Base-by-base conservation (phyloP, 805 yeast species). In the Candida maltosa region DNA sequence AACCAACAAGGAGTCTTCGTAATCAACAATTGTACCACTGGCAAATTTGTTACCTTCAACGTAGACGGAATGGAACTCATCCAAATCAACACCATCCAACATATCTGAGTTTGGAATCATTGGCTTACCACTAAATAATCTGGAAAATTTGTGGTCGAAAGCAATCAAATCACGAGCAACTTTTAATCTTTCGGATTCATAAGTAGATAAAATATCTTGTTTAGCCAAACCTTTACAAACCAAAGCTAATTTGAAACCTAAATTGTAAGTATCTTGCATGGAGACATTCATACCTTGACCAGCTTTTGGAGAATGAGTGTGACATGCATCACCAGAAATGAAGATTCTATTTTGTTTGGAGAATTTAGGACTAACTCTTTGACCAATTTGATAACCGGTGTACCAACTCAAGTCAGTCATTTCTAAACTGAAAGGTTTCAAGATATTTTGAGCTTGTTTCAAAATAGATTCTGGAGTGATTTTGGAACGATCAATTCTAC, bases 251-350 rank as follows among this genome's bases (percentile, higher is more conserved):
- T 59, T 59, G 62, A 62, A 59, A 10, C 55, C 61, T 17, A 56
- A 44, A 32, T 56, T 56, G 35, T 32, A 56, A 14, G 58, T 55
- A 38, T 56, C 61, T 28, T 32, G 37, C 39, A 36, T 36, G 4
- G 39, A 36, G 18, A 52, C 59, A 59, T 91, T 91, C 40, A 91
- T 73, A 20, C 98, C 98, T 60, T 93, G 98, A 8, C 98, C 98
- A 3, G 97, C 97, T 39, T 93, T 69, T 3, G 98, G 98, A 56
- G 93, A 97, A 2, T 96, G 87, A 0, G 97, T 83, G 49, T 91
- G 98, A 0, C 97, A 97, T 2, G 98, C 97, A 60, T 91, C 98
- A 21, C 98, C 98, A 7, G 91, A 85, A 12, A 91, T 64, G 0
- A 96, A 97, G 19, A 89, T 73, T 44, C 97, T 40, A 35, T 49